Evolutionary conservation across 345 rosid species (phyloP).

Genomic region (Corchorus olitorius): DNA sequence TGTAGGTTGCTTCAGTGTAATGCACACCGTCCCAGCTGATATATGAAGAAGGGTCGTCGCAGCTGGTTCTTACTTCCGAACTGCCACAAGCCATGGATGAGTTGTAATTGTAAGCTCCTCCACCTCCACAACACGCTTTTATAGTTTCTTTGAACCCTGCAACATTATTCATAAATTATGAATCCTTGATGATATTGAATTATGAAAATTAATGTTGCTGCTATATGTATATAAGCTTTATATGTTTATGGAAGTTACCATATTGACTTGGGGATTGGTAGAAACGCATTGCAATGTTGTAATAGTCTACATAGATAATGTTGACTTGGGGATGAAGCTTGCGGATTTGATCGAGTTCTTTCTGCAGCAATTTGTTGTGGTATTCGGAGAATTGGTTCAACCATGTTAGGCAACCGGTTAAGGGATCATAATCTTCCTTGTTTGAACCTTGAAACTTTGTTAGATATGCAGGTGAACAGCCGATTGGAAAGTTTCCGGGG

Average conservation of each 20-base stretch:
- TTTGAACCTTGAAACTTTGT: slow-evolving; percentile 29
- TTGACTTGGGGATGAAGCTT: slow-evolving; percentile 34
- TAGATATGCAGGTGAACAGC: slow-evolving; percentile 38
- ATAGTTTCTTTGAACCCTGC: slow-evolving; percentile 35
- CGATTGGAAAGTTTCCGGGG: slow-evolving; percentile 48
- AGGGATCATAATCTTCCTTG: slow-evolving; percentile 32
- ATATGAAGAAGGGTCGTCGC: slow-evolving; percentile 33
- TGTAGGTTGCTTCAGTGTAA: slow-evolving; percentile 34
- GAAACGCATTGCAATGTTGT: slow-evolving; percentile 32
- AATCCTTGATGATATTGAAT: neutral
- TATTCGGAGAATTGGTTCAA: slow-evolving; percentile 37
- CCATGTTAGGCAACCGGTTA: slow-evolving; percentile 45
- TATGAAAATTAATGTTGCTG: neutral
- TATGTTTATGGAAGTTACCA: slow-evolving; percentile 25
- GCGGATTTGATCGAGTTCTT: slow-evolving; percentile 26
- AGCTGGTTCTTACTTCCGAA: slow-evolving; percentile 23
- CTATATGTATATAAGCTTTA: too few relatives aligned
- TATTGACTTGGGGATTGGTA: slow-evolving; percentile 35
- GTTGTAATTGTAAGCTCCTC: slow-evolving; percentile 48
- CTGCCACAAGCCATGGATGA: slow-evolving; percentile 25
- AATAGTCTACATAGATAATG: slow-evolving; percentile 42
- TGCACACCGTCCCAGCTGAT: slow-evolving; percentile 55
- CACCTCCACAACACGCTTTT: slow-evolving; percentile 47
- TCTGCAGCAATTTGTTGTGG: slow-evolving; percentile 41
- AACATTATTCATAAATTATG: too few relatives aligned